Percentiles rank a stretch among this genome's conserved stretches.
Conservation (phyloP, 306 rosid genomes). For the Sicyos baderoa region DNA sequence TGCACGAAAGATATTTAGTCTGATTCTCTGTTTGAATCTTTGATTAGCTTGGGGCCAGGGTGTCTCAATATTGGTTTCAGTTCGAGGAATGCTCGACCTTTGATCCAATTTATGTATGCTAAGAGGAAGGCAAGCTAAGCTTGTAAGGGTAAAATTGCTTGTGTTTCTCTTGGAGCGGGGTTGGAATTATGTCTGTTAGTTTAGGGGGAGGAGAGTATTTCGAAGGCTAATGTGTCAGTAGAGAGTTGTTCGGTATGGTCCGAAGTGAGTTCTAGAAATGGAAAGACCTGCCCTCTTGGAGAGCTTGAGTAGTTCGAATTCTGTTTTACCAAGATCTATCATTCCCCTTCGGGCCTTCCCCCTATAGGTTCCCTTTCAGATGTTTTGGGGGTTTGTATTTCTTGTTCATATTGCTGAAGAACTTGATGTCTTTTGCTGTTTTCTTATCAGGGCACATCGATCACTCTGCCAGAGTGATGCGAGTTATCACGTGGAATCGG, state of each 20-base stretch:
- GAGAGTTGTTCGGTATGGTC: neutral
- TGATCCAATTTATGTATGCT: neutral
- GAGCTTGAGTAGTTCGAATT: constrained; percentile 1
- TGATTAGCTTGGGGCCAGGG: neutral
- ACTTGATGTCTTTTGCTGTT: neutral
- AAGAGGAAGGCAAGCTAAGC: neutral
- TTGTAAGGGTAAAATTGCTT: neutral
- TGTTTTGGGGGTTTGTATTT: neutral
- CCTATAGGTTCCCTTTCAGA: neutral
- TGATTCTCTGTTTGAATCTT: neutral
- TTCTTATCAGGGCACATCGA: constrained; percentile 71
- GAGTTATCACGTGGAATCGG: constrained; percentile 85
- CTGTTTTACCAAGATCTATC: neutral
- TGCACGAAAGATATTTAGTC: neutral
- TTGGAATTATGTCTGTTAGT: neutral
- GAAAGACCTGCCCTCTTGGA: neutral
- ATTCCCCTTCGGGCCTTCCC: neutral
- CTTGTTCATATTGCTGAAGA: neutral
- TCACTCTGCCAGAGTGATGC: constrained; percentile 90
- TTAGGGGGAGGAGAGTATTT: neutral
- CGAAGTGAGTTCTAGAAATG: neutral
- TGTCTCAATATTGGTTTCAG: neutral
- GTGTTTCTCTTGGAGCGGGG: neutral
- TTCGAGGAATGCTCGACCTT: neutral
- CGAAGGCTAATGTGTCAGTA: neutral